Conservation (phyloP, 129 eudicot genomes). For the Tagetes patula region DNA sequence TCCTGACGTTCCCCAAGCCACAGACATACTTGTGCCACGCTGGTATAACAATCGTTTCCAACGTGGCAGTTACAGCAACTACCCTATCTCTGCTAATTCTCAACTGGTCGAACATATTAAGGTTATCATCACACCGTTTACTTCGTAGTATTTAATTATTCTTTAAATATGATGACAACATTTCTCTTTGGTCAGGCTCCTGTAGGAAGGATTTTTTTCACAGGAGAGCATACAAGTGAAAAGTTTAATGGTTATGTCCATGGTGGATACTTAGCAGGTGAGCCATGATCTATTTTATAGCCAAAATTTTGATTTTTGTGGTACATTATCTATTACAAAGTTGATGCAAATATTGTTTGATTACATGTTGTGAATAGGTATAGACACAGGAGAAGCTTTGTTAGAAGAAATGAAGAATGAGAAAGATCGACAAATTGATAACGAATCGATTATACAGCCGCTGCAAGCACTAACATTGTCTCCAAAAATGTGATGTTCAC, state of each 20-base stretch:
- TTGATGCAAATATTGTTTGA: neutral
- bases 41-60: slow-evolving; percentile 94
- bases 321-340: too few species aligned
- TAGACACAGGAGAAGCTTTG: slow-evolving; percentile 63
- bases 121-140: slow-evolving; percentile 34
- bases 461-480: slow-evolving; percentile 52
- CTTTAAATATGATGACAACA: neutral
- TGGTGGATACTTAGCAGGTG: slow-evolving; percentile 89
- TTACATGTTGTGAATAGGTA: slow-evolving; percentile 42
- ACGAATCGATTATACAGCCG: slow-evolving; percentile 48
- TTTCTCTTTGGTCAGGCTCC: slow-evolving; percentile 54
- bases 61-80: slow-evolving; percentile 85
- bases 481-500: slow-evolving; percentile 57
- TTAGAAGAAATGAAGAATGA: slow-evolving; percentile 57
- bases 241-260: slow-evolving; percentile 85
- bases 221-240: slow-evolving; percentile 92
- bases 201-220: slow-evolving; percentile 71
- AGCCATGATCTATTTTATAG: neutral
- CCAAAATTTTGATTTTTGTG: too few species aligned
- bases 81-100: slow-evolving; percentile 58
- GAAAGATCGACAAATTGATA: slow-evolving; percentile 37
- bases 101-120: slow-evolving; percentile 55
- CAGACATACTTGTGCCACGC: slow-evolving; percentile 80
- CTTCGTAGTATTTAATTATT: neutral
- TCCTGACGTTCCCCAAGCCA: slow-evolving; percentile 67